Conservation (phyloP, 768 basidiomycete genomes). For the Mrakia blollopis region DNA sequence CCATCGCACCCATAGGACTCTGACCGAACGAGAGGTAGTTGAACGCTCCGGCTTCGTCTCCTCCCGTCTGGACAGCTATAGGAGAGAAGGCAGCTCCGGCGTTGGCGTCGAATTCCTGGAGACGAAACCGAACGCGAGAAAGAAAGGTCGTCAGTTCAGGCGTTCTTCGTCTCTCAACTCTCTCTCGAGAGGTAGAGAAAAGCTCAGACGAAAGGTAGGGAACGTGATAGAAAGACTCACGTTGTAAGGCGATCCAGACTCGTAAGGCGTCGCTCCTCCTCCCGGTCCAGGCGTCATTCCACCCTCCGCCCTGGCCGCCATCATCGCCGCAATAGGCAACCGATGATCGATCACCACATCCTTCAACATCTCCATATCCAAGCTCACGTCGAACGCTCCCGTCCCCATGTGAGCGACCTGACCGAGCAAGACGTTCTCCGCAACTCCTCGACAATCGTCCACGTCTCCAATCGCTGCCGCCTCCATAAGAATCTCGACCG, state of each 20-base stretch:
- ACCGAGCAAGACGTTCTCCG: slow-evolving; percentile 98
- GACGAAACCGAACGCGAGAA: neutral
- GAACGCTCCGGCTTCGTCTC: slow-evolving; percentile 47
- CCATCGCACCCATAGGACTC: slow-evolving; percentile 69
- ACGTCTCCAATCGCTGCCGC: slow-evolving; percentile 97
- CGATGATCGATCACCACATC: slow-evolving; percentile 97
- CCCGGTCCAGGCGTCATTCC: slow-evolving; percentile 54
- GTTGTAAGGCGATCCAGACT: slow-evolving; percentile 63
- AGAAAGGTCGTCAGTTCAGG: neutral
- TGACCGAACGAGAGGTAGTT: slow-evolving; percentile 68
- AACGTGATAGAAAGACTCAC: slow-evolving; percentile 6
- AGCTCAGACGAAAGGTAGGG: neutral
- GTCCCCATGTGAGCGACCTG: slow-evolving; percentile 99
- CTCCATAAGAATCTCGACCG: slow-evolving; percentile 98
- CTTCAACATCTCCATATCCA: slow-evolving; percentile 97
- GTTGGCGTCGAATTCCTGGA: slow-evolving; percentile 31
- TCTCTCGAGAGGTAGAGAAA: neutral
- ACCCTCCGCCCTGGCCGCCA: slow-evolving; percentile 39
- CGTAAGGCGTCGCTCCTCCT: slow-evolving; percentile 90
- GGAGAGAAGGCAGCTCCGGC: slow-evolving; percentile 91
- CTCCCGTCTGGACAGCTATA: slow-evolving; percentile 61
- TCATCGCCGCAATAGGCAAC: slow-evolving; percentile 48
- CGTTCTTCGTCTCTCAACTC: neutral
- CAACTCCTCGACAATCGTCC: slow-evolving; percentile 95
- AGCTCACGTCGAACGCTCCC: slow-evolving; percentile 81